A percentile compares a stretch with the other conserved stretches of the same genome.
phyloP scores from a whole-genome alignment of 2,329 filamentous ascomycete species.

The Arachnomyces sp. region DNA sequence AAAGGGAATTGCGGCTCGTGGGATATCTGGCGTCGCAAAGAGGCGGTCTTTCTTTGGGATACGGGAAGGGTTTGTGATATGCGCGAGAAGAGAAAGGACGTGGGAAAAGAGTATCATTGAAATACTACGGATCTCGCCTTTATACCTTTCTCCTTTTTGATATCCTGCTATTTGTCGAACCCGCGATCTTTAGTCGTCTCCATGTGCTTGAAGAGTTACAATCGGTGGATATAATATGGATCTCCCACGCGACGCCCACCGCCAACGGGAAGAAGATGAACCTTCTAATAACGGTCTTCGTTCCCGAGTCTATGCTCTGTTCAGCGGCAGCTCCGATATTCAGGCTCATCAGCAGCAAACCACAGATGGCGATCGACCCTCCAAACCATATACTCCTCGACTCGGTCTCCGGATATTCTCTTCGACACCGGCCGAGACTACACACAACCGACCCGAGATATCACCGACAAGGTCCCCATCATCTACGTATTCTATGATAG shows the following conservation, averaged over 20 bases:
- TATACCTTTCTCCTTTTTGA: not conserved
- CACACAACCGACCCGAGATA: not conserved
- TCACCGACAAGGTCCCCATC: constrained; percentile 12
- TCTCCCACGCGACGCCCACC: too few species aligned
- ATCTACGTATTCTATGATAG: constrained; percentile 20
- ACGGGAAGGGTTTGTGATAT: too few species aligned
- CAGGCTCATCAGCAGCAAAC: too few species aligned
- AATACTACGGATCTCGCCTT: constrained; percentile 1
- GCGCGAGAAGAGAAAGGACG: too few species aligned
- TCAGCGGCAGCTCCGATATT: not conserved
- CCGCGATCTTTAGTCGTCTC: too few species aligned
- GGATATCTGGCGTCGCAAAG: not conserved
- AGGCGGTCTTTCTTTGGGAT: too few species aligned
- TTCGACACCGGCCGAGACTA: not conserved
- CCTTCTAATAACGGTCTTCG: constrained; percentile 1
- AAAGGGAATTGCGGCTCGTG: not conserved
- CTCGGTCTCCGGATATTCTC: constrained; percentile 5
- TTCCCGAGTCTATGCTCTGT: constrained; percentile 3
- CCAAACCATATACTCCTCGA: not conserved
- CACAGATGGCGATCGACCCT: not conserved
- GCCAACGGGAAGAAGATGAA: too few species aligned
- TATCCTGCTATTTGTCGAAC: not conserved
- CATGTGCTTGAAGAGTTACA: too few species aligned
- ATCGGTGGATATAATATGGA: too few species aligned
- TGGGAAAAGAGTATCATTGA: too few species aligned